Percentiles rank a stretch among this genome's conserved stretches.
Conservation (phyloP, 2,329 filamentous ascomycete species). For the Penicillium thymicola region DNA sequence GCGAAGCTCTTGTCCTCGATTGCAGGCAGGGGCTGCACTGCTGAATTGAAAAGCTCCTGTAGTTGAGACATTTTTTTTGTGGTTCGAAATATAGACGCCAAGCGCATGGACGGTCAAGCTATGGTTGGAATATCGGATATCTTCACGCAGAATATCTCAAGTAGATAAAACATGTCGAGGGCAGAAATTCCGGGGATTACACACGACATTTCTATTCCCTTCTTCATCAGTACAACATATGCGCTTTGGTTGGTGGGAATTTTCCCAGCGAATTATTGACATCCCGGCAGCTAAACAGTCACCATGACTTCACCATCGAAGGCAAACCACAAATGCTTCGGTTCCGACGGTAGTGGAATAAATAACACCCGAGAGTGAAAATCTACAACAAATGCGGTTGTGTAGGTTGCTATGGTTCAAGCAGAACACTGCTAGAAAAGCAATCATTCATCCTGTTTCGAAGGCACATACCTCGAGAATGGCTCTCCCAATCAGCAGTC, state of each 20-base stretch:
- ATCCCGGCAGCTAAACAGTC: constrained; percentile 19
- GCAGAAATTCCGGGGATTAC: background rate
- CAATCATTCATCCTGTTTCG: background rate
- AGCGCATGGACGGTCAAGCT: constrained; percentile 8
- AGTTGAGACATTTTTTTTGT: constrained; percentile 28
- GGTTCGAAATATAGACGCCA: background rate
- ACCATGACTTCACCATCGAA: constrained; percentile 32
- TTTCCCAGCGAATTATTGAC: constrained; percentile 22
- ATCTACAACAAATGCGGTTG: background rate
- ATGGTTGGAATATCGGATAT: background rate
- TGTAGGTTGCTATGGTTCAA: background rate
- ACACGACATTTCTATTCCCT: background rate
- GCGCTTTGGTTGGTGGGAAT: background rate
- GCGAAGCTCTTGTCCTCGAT: constrained; percentile 39
- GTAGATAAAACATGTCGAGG: background rate
- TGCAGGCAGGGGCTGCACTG: constrained; percentile 37
- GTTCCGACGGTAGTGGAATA: background rate
- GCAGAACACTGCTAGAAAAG: background rate
- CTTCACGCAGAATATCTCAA: background rate
- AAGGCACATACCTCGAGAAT: constrained; percentile 8
- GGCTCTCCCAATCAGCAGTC: constrained; percentile 19
- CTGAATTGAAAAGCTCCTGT: constrained; percentile 34
- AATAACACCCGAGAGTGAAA: background rate
- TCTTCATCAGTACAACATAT: background rate
- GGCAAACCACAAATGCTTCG: constrained; percentile 1